A percentile compares a stretch with the other conserved stretches of the same genome.
These are phyloP conservation scores for Candida silvatica DNA, from an alignment of 805 yeast species.

Conservation along the genomic window DNA sequence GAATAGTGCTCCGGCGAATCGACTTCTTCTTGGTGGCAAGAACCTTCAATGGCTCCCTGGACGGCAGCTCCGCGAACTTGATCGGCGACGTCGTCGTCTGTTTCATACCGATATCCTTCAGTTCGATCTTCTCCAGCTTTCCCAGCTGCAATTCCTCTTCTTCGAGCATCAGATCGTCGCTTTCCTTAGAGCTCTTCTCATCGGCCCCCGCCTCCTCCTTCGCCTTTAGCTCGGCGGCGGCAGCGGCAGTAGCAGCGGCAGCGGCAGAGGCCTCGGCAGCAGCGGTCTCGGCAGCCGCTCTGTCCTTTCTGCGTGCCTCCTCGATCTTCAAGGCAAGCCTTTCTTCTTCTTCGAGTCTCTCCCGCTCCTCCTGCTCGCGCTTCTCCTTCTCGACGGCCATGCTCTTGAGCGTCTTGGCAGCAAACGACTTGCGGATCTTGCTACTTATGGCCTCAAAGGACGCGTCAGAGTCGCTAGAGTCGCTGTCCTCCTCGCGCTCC, in stretches of 20 bases:
- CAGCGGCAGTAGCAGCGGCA: no score
- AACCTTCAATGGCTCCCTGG: conserved; percentile 23
- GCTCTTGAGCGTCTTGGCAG: conserved; percentile 10
- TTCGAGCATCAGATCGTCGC: conserved; percentile 13
- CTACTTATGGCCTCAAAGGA: conserved; percentile 24
- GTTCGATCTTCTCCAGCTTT: conserved; percentile 22
- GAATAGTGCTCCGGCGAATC: conserved; percentile 11
- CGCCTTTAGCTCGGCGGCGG: no score
- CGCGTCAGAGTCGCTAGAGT: conserved; percentile 13
- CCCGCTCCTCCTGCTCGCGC: background rate
- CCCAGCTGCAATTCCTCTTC: conserved; percentile 21
- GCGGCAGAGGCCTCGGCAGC: no score
- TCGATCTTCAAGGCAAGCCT: conserved; percentile 1
- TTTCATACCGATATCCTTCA: conserved; percentile 15
- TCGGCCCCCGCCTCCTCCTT: conserved; percentile 6
- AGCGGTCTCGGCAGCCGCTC: no score
- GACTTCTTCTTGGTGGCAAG: conserved; percentile 20
- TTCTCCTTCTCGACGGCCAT: background rate
- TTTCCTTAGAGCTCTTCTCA: conserved; percentile 10
- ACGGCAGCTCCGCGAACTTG: conserved; percentile 25
- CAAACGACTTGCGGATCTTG: conserved; percentile 23
- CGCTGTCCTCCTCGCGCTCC: no score
- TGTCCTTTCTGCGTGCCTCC: no score
- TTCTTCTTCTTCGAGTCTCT: background rate
- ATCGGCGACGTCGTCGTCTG: no score